Percentiles rank a stretch among this genome's conserved stretches.
phyloP scores from a whole-genome alignment of 768 basidiomycete genomes.

The Leccinum sublutescens region DNA sequence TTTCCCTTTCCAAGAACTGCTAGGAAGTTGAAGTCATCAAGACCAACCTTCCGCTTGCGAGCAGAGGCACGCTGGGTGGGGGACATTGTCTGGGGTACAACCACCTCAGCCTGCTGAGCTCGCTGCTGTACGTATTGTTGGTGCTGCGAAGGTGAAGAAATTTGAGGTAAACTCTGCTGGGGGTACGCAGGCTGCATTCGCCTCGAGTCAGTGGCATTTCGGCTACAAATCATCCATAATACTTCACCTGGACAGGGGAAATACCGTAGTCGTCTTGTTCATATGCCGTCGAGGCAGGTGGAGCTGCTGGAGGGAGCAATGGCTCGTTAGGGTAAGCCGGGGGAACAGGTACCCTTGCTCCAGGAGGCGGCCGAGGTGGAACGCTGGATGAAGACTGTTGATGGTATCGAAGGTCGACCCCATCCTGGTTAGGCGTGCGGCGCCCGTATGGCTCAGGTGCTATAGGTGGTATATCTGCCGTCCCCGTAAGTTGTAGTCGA shows the following conservation, averaged over 20 bases:
- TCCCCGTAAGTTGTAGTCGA: slow-evolving; percentile 43
- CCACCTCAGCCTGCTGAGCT: slow-evolving; percentile 32
- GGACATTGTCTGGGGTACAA: slow-evolving; percentile 33
- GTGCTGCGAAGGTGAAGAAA: slow-evolving; percentile 15
- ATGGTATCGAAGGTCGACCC: slow-evolving; percentile 42
- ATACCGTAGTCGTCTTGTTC: slow-evolving; percentile 30
- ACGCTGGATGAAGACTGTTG: slow-evolving; percentile 34
- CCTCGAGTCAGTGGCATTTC: slow-evolving; percentile 4
- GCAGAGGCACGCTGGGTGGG: slow-evolving; percentile 42
- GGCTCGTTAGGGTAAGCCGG: slow-evolving; percentile 36
- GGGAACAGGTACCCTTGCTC: slow-evolving; percentile 37
- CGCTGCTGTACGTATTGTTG: slow-evolving; percentile 28
- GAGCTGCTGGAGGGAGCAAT: slow-evolving; percentile 24
- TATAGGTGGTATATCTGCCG: slow-evolving; percentile 36
- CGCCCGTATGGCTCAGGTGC: slow-evolving; percentile 22
- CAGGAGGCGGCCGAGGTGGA: slow-evolving; percentile 37
- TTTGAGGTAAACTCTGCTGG: slow-evolving; percentile 23
- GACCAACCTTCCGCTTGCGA: slow-evolving; percentile 82
- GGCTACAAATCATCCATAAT: not conserved
- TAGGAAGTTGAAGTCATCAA: slow-evolving; percentile 99
- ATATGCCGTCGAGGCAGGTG: slow-evolving; percentile 19
- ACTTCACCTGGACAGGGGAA: slow-evolving; percentile 24
- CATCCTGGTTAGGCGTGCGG: slow-evolving; percentile 31
- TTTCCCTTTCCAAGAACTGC: slow-evolving; percentile 99
- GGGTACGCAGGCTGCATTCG: slow-evolving; percentile 22